These are phyloP conservation scores for Kokia cookei DNA, from an alignment of 441 rosid species.

Conservation along the genomic window DNA sequence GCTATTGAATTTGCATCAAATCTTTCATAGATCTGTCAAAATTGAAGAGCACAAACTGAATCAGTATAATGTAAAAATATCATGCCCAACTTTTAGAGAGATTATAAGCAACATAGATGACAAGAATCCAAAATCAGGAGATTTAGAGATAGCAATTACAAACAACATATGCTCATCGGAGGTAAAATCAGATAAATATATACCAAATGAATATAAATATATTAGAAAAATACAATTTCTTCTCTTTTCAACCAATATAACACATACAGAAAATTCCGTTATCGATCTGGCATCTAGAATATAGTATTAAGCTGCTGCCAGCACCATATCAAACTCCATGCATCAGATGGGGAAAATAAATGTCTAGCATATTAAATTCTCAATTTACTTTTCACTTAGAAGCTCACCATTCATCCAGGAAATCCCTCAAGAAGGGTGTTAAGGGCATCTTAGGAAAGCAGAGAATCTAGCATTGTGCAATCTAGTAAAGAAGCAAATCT, in stretches of 20 bases:
- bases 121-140: slow-evolving; percentile 5
- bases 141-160: background rate
- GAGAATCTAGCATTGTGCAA: background rate
- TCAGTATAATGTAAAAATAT: slow-evolving; percentile 2
- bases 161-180: background rate
- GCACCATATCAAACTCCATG: background rate
- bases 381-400: background rate
- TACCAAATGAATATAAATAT: background rate
- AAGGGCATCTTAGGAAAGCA: background rate
- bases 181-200: background rate
- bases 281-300: background rate
- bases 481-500: background rate
- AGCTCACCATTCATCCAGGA: background rate
- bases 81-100: background rate
- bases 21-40: slow-evolving; percentile 76
- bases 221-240: background rate
- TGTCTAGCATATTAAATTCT: background rate
- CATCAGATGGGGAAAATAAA: background rate
- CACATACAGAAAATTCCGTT: background rate
- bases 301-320: background rate
- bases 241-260: background rate
- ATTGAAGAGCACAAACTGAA: background rate
- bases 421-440: background rate
- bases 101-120: background rate
- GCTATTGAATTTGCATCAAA: slow-evolving; percentile 53